Evolutionary conservation across 1,139 yeast species (phyloP).

Genomic region (Zhuliangozyma parablackwelliae): DNA sequence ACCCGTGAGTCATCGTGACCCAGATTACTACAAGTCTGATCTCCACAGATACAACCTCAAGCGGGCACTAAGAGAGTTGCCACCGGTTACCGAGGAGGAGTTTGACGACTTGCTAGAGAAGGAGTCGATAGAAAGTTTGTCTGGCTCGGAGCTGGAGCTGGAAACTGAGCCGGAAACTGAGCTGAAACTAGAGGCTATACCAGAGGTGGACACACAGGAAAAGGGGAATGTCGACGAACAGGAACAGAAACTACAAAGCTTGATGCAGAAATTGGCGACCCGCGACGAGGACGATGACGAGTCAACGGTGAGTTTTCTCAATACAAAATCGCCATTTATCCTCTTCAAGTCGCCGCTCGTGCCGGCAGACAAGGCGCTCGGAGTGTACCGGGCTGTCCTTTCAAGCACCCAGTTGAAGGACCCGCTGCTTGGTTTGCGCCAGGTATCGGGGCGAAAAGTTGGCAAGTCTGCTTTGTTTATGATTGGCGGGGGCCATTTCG

Average conservation of each 20-base stretch:
- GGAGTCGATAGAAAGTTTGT: conserved; percentile 52
- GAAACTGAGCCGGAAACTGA: conserved; percentile 15
- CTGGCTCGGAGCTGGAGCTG: conserved; percentile 46
- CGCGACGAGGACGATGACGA: conserved; percentile 16
- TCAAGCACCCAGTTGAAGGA: conserved; percentile 24
- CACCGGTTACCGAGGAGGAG: conserved; percentile 51
- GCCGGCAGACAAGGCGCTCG: conserved; percentile 49
- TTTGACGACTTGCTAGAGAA: conserved; percentile 55
- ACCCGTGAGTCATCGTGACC: conserved; percentile 15
- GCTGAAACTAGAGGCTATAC: conserved; percentile 3
- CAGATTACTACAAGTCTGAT: conserved; percentile 58
- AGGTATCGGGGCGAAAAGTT: conserved; percentile 19
- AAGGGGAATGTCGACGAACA: conserved; percentile 13
- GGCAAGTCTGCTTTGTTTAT: conserved; percentile 70
- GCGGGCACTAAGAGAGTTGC: conserved; percentile 43
- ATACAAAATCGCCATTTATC: conserved; percentile 62
- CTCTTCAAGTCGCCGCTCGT: conserved; percentile 48
- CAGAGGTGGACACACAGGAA: conserved; percentile 7
- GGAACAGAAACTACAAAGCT: conserved; percentile 24
- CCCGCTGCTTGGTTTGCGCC: conserved; percentile 42
- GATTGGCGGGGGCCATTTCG: conserved; percentile 98
- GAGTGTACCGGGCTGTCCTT: conserved; percentile 68
- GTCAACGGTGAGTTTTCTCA: conserved; percentile 45
- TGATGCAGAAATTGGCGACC: conserved; percentile 28
- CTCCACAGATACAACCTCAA: conserved; percentile 59